Percentiles rank a stretch among this genome's conserved stretches.
Conservation (phyloP, 495 filamentous ascomycete genomes). For the Trichoderma asperelloides region DNA sequence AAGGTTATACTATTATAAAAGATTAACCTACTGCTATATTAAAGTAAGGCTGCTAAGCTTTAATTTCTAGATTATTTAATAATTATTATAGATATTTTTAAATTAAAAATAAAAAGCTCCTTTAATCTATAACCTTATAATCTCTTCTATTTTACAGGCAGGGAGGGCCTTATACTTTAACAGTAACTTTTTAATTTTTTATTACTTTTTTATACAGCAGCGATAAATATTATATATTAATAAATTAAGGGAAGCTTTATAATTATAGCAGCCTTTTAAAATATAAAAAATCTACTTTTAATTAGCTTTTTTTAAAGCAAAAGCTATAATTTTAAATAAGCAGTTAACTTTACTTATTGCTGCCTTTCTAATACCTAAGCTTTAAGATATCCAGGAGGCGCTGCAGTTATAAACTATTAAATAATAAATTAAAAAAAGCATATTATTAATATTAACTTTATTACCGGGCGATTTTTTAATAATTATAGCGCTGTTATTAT, state of each 20-base stretch:
- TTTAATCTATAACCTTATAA: neutral
- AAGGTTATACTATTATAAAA: neutral
- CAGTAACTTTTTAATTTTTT: neutral
- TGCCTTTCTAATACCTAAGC: neutral
- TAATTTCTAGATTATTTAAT: neutral
- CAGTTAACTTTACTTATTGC: neutral
- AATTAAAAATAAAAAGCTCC: neutral
- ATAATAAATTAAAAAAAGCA: neutral
- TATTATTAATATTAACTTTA: neutral
- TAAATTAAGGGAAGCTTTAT: neutral
- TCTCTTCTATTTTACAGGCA: neutral
- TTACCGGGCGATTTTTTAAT: neutral
- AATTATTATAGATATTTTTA: slow-evolving; percentile 1
- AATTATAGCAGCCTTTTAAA: neutral
- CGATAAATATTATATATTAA: neutral
- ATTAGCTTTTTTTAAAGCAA: neutral
- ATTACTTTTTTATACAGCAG: neutral
- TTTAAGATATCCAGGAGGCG: neutral
- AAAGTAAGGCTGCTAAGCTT: neutral
- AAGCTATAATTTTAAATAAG: neutral
- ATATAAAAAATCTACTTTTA: neutral
- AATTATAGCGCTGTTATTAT: neutral
- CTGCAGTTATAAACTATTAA: neutral
- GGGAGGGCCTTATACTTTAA: neutral
- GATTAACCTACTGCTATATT: neutral